These are phyloP conservation scores for Tricharina praecox DNA, from an alignment of 495 filamentous ascomycete species.

Conservation along the genomic window DNA sequence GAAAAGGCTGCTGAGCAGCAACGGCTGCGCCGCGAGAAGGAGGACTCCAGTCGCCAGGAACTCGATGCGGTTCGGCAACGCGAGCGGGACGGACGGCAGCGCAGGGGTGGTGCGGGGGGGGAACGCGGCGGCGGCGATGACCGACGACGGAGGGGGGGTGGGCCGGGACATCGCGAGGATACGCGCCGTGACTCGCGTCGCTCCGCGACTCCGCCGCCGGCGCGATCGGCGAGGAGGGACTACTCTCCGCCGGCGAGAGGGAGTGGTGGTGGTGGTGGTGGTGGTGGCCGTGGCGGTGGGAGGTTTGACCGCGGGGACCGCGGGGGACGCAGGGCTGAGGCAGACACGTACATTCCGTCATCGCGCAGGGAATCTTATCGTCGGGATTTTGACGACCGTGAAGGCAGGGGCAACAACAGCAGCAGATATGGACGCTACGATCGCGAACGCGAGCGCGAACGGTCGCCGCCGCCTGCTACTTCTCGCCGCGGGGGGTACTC, in stretches of 20 bases:
- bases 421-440: conserved; percentile 1
- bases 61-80: conserved; percentile 50
- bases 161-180: conserved; percentile 22
- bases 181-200: no score
- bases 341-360: conserved; percentile 37
- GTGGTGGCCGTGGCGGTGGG: no score
- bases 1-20: conserved; percentile 57
- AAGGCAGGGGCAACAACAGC: conserved; percentile 12
- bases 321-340: conserved; percentile 29
- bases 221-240: no score
- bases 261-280: conserved; percentile 34
- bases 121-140: conserved; percentile 34
- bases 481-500: background rate
- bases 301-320: conserved; percentile 30
- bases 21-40: conserved; percentile 41
- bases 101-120: no score
- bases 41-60: conserved; percentile 39
- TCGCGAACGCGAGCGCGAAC: conserved; percentile 1
- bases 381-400: conserved; percentile 29
- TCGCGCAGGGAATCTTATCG: conserved; percentile 29
- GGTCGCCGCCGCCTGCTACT: background rate
- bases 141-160: conserved; percentile 30
- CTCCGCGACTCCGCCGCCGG: no score
- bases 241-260: conserved; percentile 3
- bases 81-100: conserved; percentile 56